A percentile compares a stretch with the other conserved stretches of the same genome.
These are phyloP conservation scores for Boletus sp. DNA, from an alignment of 768 basidiomycete species.

Conservation along the genomic window DNA sequence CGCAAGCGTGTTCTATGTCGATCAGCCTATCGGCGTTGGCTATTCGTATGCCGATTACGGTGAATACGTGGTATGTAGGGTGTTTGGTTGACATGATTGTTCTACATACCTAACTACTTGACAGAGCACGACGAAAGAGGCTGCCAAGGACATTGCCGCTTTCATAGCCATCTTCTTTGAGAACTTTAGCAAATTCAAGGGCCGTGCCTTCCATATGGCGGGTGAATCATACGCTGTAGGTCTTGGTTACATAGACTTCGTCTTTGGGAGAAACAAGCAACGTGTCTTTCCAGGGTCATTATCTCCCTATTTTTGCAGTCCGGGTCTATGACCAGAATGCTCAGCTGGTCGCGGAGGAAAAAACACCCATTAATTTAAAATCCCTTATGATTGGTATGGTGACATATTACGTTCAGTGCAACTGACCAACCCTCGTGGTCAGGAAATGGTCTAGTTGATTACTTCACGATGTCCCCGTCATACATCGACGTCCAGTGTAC, in stretches of 20 bases:
- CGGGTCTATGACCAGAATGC: constrained; percentile 45
- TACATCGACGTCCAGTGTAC: constrained; percentile 55
- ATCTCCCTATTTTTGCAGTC: constrained; percentile 46
- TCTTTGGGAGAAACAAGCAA: neutral
- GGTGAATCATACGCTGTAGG: constrained; percentile 52
- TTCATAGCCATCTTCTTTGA: constrained; percentile 74
- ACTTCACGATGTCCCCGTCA: constrained; percentile 34
- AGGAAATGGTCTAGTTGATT: constrained; percentile 44
- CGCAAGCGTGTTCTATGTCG: constrained; percentile 47
- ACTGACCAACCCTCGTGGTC: neutral
- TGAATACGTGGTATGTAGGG: constrained; percentile 32
- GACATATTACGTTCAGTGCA: neutral
- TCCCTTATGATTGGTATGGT: constrained; percentile 44
- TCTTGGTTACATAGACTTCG: neutral
- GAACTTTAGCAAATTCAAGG: constrained; percentile 65
- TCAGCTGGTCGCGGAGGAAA: constrained; percentile 39
- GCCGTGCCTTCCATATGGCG: constrained; percentile 55
- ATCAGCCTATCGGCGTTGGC: constrained; percentile 41
- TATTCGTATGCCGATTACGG: constrained; percentile 43
- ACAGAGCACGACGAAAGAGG: constrained; percentile 59
- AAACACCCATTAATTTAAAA: constrained; percentile 44
- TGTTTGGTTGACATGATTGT: constrained; percentile 1
- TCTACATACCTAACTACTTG: neutral
- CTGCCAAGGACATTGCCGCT: constrained; percentile 62
- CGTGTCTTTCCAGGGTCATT: constrained; percentile 38